Base-by-base conservation (phyloP, 1,284 basidiomycete genomes). In the Phenoliferia sp. region DNA sequence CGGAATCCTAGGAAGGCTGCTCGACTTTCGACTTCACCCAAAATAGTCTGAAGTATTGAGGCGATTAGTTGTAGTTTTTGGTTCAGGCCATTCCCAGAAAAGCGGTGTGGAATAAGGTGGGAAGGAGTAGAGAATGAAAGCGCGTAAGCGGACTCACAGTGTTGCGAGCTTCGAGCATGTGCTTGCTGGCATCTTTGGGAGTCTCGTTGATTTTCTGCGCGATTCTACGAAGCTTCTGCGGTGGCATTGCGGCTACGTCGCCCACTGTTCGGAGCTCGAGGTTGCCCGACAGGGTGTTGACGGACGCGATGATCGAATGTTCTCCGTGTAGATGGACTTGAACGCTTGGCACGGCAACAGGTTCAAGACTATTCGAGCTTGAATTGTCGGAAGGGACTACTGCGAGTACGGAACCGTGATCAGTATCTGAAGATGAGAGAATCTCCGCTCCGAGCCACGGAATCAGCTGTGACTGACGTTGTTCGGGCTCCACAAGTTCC, bases 21-120 rank as follows among this genome's bases (percentile, higher is more conserved):
- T 16, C 67, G 57, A 16, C 64, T 62, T 2, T 69, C 68, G 50
- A 73, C 63, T 32, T 71, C 71, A 64, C 71, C 71, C 19, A 73
- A 26, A 28, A 71, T 66, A 4, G 69, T 71, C 64, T 71, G 67
- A 15, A 2, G 19, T 3, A 4, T 10, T 6, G 5, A 16, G 48
- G 10, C 17, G 57, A 15, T 17, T 0, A 35, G 39, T 6, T 15
- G 26, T 12, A 26, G 39, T 22, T 15, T 54, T 9, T 54, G 52
- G 52, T 54, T 9, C 22, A 26, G 29, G 52, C 9, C 9, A 28
- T 54, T 17, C 15, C 10, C 15, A 10, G 52, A 9, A 10, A 26
- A 54, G 52, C 22, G 26, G 54, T n/a, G 39, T 12, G 22, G 39
- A 22, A n/a, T n/a, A n/a, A 56, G 10, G 16, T 16, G 36, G 28